phyloP scores from a whole-genome alignment of 2,329 filamentous ascomycete genomes.

The Blumeriella jaapii region DNA sequence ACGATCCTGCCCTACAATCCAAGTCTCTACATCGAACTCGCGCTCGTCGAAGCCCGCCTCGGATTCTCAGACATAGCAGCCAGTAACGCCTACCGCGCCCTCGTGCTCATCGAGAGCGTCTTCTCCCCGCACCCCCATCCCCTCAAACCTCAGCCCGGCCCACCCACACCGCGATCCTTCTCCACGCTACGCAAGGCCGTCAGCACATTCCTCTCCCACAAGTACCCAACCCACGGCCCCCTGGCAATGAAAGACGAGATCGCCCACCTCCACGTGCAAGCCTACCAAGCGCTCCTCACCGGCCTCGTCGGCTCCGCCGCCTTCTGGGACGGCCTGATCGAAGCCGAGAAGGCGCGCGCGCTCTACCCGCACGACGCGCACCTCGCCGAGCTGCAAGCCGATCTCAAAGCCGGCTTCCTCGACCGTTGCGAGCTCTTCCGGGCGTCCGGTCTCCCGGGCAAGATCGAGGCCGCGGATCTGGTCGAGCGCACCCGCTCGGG shows the following conservation, averaged over 20 bases:
- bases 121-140: conserved; percentile 4
- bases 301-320: conserved; percentile 13
- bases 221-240: not conserved
- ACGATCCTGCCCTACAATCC: conserved; percentile 15
- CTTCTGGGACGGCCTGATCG: conserved; percentile 18
- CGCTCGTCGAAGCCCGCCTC: conserved; percentile 9
- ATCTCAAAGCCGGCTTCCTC: conserved; percentile 7
- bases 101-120: conserved; percentile 16
- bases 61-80: conserved; percentile 19
- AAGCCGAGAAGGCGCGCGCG: conserved; percentile 13
- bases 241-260: conserved; percentile 13
- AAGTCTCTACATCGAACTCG: conserved; percentile 10
- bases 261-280: conserved; percentile 2
- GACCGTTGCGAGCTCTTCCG: conserved; percentile 5
- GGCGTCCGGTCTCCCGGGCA: not conserved
- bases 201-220: not conserved
- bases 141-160: too few species aligned
- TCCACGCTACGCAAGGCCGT: not conserved
- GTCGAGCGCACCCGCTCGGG: conserved; percentile 6
- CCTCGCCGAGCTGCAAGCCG: conserved; percentile 5
- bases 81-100: conserved; percentile 12
- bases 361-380: conserved; percentile 13
- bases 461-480: not conserved
- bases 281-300: conserved; percentile 13
- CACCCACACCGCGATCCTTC: too few species aligned